A percentile compares a stretch with the other conserved stretches of the same genome.
Conservation (phyloP, 352 stramenopile genomes). For the Phytophthora hibernalis region DNA sequence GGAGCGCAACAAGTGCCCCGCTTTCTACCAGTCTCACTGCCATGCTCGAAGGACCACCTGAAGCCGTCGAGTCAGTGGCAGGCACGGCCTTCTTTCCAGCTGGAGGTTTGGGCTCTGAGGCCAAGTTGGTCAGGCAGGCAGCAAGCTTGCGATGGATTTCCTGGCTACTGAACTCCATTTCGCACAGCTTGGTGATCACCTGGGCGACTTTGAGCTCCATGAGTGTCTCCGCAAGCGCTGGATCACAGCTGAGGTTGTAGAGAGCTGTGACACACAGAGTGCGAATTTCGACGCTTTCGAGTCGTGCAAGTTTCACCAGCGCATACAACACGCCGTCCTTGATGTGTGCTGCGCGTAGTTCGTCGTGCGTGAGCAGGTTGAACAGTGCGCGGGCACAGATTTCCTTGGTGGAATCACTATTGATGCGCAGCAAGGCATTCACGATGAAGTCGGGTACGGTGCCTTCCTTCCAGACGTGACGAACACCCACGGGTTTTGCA, state of each 20-base stretch:
- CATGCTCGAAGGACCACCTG: conserved; percentile 20
- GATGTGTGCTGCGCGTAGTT: conserved; percentile 81
- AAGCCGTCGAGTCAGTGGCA: conserved; percentile 3
- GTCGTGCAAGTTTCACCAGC: conserved; percentile 85
- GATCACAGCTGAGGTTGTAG: conserved; percentile 87
- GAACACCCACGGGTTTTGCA: conserved; percentile 51
- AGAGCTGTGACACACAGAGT: conserved; percentile 80
- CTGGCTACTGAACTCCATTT: conserved; percentile 86
- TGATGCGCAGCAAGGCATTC: conserved; percentile 89
- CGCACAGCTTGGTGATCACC: conserved; percentile 87
- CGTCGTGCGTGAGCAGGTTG: conserved; percentile 87
- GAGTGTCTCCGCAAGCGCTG: conserved; percentile 69
- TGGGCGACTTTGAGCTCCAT: conserved; percentile 89
- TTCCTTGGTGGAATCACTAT: conserved; percentile 90
- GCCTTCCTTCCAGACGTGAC: conserved; percentile 87
- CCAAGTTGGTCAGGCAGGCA: conserved; percentile 82
- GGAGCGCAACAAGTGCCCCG: conserved; percentile 66
- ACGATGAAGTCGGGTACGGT: conserved; percentile 91
- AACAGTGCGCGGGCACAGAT: conserved; percentile 87
- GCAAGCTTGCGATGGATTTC: conserved; percentile 78
- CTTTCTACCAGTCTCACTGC: conserved; percentile 62
- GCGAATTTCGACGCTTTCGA: conserved; percentile 85
- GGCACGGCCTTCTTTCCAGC: conserved; percentile 23
- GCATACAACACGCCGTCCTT: conserved; percentile 89
- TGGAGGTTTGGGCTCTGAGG: conserved; percentile 56